Base-by-base conservation (phyloP, 805 yeast species). In the Candida hungchunana region DNA sequence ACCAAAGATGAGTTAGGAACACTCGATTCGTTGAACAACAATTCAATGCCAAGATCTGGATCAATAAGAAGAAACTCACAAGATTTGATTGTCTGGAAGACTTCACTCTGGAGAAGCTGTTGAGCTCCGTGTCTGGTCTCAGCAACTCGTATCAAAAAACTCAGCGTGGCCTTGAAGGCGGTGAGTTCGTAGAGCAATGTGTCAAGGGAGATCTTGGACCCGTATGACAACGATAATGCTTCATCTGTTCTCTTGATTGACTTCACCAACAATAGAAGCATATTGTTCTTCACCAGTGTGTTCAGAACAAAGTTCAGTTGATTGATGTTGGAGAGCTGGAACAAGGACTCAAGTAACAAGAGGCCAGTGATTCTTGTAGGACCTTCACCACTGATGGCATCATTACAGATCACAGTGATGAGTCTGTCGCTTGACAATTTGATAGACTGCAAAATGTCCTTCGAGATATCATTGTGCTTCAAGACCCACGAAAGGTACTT, bases 311-410 rank as follows among this genome's bases (percentile, higher is more conserved):
- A 73, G 43, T 74, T 71, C 18, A 72, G 65, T 27, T 73, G 66
- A 15, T 67, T 66, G n/a, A 61, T 50, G 21, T 70, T 67, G 2
- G 81, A 72, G 25, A 78, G 56, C 39, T 76, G 78, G 18, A 78
- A 69, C 33, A 80, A 59, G 1, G 82, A 69, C 48, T 87, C 95
- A 43, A 93, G 58, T 11, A 89, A 63, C n/a, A 87, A 55, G 11
- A 89, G 64, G 2, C 95, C 79, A 0, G 90, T 78, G 9, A 88
- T 71, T 46, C 93, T 72, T 7, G 82, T 72, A 1, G 82, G 64
- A 2, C 90, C 93, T 47, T 83, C 93, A 3, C 89, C 87, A 36
- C 77, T 68, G 12, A 86, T 73, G 0, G 93, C 79, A 61, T 93
- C 97, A 41, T 75, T 77, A 52, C 86, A 80, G 21, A 87, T 68